phyloP scores from a whole-genome alignment of 306 rosid species.

The Sphenostylis stenocarpa region DNA sequence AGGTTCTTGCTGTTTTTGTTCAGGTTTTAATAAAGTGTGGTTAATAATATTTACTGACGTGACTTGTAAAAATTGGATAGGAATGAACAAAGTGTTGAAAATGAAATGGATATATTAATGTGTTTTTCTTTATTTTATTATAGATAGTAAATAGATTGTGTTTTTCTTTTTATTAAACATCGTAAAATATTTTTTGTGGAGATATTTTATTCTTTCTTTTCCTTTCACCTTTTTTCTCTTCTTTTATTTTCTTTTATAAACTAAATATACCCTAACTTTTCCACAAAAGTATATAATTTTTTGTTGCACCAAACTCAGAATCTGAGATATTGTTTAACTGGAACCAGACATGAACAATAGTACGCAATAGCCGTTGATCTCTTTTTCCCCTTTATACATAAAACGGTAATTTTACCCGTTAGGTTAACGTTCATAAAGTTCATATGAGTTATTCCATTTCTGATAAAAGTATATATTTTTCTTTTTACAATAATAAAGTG shows the following conservation, averaged over 20 bases:
- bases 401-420: neutral
- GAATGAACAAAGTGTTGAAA: too few species aligned
- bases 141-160: too few species aligned
- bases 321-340: neutral
- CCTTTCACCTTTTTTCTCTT: neutral
- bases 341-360: neutral
- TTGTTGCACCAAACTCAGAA: neutral
- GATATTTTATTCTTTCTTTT: neutral
- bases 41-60: too few species aligned
- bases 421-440: neutral
- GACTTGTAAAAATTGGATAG: too few species aligned
- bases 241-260: neutral
- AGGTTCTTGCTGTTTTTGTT: too few species aligned
- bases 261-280: neutral
- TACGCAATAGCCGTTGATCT: neutral
- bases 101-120: too few species aligned
- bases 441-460: neutral
- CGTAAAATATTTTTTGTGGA: neutral
- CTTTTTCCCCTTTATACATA: neutral
- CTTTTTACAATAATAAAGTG: neutral
- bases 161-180: neutral
- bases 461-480: neutral
- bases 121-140: too few species aligned
- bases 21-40: too few species aligned
- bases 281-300: neutral